A percentile compares a stretch with the other conserved stretches of the same genome.
Conservation (phyloP, 352 stramenopile species). For the Blastocystis sp. region DNA sequence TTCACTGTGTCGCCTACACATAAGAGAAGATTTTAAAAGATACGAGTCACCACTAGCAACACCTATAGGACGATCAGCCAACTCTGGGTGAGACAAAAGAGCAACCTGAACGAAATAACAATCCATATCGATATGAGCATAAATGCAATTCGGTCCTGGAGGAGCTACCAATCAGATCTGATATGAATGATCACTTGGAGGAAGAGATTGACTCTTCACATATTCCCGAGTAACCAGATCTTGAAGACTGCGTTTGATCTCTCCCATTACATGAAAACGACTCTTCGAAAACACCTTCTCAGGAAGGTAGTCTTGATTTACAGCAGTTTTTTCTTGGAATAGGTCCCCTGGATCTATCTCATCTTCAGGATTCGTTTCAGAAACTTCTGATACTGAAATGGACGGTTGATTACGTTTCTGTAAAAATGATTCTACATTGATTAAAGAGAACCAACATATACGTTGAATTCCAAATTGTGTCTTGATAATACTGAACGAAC, state of each 20-base stretch:
- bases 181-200: background rate
- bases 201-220: background rate
- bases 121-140: conserved; percentile 62
- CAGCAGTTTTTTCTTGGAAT: background rate
- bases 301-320: background rate
- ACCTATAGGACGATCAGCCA: background rate
- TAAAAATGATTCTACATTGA: background rate
- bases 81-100: background rate
- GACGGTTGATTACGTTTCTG: background rate
- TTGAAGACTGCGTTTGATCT: conserved; percentile 42
- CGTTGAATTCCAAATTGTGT: background rate
- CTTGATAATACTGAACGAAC: background rate
- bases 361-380: background rate
- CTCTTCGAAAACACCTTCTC: conserved; percentile 34
- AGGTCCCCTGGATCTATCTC: background rate
- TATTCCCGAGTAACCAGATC: background rate
- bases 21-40: background rate
- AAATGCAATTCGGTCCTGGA: conserved; percentile 38
- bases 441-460: background rate
- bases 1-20: conserved; percentile 21
- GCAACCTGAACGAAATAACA: conserved; percentile 64
- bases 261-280: conserved; percentile 62
- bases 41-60: conserved; percentile 35
- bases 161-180: background rate
- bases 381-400: background rate